These are phyloP conservation scores for Dioszegia hungarica DNA, from an alignment of 768 basidiomycete genomes.

Conservation along the genomic window DNA sequence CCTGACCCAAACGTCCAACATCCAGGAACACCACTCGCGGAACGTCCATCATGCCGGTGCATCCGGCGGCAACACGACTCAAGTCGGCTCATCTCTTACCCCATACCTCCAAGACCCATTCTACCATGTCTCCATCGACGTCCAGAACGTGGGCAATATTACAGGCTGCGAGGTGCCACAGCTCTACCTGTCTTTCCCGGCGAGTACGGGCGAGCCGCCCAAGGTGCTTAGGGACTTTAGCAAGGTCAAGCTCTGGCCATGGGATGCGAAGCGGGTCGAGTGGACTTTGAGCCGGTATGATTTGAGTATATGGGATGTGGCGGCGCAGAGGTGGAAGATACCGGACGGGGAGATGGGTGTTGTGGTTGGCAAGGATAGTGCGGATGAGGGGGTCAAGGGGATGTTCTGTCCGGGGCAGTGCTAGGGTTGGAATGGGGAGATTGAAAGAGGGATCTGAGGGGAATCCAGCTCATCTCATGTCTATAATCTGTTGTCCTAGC, in stretches of 20 bases:
- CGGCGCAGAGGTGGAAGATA: slow-evolving; percentile 38
- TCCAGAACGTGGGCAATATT: slow-evolving; percentile 40
- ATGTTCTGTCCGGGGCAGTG: slow-evolving; percentile 13
- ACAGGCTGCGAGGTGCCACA: slow-evolving; percentile 48
- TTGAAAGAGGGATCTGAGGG: background rate
- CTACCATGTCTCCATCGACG: slow-evolving; percentile 35
- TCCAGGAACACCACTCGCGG: background rate
- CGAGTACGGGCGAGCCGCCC: slow-evolving; percentile 34
- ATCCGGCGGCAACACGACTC: background rate
- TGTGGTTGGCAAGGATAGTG: slow-evolving; percentile 31
- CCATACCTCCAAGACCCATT: slow-evolving; percentile 32
- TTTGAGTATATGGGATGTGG: slow-evolving; percentile 45
- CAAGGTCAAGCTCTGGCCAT: slow-evolving; percentile 40
- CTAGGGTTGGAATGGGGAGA: background rate
- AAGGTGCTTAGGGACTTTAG: slow-evolving; percentile 40
- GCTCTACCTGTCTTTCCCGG: slow-evolving; percentile 42
- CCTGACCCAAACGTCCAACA: slow-evolving; percentile 8
- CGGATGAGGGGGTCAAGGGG: slow-evolving; percentile 21
- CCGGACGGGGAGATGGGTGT: slow-evolving; percentile 36
- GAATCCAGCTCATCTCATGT: no score
- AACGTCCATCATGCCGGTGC: no score
- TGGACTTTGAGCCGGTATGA: slow-evolving; percentile 45
- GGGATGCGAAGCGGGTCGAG: slow-evolving; percentile 23
- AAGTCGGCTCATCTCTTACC: slow-evolving; percentile 1
- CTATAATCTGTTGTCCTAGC: no score